phyloP scores from a whole-genome alignment of 805 yeast species.

The Suhomyces emberorum region DNA sequence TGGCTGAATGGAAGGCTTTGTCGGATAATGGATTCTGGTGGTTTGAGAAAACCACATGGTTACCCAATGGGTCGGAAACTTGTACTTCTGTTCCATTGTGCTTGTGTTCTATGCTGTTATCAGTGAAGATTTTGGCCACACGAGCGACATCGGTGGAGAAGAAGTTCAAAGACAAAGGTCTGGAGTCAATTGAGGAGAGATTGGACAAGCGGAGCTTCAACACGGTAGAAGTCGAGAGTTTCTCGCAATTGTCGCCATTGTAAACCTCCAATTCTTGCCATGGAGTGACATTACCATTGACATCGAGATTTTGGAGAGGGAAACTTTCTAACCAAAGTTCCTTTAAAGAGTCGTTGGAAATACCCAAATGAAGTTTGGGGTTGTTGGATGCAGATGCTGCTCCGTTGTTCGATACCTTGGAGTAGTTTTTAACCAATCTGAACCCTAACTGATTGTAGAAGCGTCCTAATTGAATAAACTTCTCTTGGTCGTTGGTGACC shows the following conservation, averaged over 20 bases:
- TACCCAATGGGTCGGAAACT: constrained; percentile 34
- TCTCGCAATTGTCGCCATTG: constrained; percentile 33
- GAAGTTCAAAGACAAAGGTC: constrained; percentile 21
- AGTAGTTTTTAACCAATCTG: constrained; percentile 54
- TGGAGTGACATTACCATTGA: constrained; percentile 33
- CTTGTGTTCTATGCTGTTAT: constrained; percentile 6
- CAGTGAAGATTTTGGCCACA: constrained; percentile 18
- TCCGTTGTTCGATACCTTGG: constrained; percentile 46
- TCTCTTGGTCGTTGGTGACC: constrained; percentile 48
- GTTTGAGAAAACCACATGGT: constrained; percentile 25
- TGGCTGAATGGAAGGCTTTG: constrained; percentile 18
- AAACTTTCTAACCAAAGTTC: constrained; percentile 74
- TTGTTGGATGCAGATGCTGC: constrained; percentile 23
- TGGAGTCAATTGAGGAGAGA: constrained; percentile 6
- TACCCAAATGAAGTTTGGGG: constrained; percentile 43
- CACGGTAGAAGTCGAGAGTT: constrained; percentile 26
- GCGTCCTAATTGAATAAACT: constrained; percentile 45
- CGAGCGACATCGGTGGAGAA: constrained; percentile 29
- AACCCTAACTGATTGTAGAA: constrained; percentile 66
- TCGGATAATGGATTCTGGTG: constrained; percentile 19
- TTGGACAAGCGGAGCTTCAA: constrained; percentile 35
- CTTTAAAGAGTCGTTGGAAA: constrained; percentile 61
- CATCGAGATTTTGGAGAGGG: constrained; percentile 44
- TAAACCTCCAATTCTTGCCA: constrained; percentile 41
- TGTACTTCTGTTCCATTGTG: neutral